These are phyloP conservation scores for Rubia occidens DNA, from an alignment of 305 asterid genomes.

Conservation along the genomic window DNA sequence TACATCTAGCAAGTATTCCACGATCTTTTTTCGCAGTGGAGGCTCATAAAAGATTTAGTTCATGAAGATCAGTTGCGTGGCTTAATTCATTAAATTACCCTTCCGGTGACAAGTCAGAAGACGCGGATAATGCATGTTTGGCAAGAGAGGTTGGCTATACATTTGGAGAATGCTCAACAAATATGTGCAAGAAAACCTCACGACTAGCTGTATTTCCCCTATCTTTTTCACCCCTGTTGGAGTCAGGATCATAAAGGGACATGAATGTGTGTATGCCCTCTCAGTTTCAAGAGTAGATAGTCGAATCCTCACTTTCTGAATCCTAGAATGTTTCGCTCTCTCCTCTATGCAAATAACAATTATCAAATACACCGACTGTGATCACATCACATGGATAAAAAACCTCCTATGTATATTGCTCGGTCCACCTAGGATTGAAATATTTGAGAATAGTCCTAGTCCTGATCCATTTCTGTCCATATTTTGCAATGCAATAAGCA, in stretches of 20 bases:
- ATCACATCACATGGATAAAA: conserved; percentile 74
- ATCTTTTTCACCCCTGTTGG: conserved; percentile 35
- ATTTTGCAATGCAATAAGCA: conserved; percentile 87
- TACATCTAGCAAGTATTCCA: conserved; percentile 79
- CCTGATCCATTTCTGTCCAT: conserved; percentile 87
- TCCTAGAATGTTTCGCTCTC: conserved; percentile 57
- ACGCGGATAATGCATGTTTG: conserved; percentile 58
- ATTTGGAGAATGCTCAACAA: conserved; percentile 47
- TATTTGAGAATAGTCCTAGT: conserved; percentile 78
- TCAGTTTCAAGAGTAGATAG: conserved; percentile 73
- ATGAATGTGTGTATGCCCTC: conserved; percentile 52
- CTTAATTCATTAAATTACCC: conserved; percentile 57
- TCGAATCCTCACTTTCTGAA: conserved; percentile 80
- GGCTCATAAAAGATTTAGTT: conserved; percentile 54
- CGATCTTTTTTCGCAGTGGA: conserved; percentile 66
- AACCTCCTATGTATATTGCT: conserved; percentile 95
- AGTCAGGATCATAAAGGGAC: conserved; percentile 32
- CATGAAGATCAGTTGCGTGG: conserved; percentile 51
- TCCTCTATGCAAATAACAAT: conserved; percentile 55
- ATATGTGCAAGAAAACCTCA: conserved; percentile 50
- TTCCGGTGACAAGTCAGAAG: conserved; percentile 50
- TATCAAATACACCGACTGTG: conserved; percentile 79
- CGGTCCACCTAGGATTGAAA: conserved; percentile 78
- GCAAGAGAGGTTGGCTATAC: conserved; percentile 55
- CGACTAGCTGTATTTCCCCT: conserved; percentile 42